Percentiles rank a stretch among this genome's conserved stretches.
These are phyloP conservation scores for Hagleromyces aurorensis DNA, from an alignment of 805 yeast species.

Conservation along the genomic window DNA sequence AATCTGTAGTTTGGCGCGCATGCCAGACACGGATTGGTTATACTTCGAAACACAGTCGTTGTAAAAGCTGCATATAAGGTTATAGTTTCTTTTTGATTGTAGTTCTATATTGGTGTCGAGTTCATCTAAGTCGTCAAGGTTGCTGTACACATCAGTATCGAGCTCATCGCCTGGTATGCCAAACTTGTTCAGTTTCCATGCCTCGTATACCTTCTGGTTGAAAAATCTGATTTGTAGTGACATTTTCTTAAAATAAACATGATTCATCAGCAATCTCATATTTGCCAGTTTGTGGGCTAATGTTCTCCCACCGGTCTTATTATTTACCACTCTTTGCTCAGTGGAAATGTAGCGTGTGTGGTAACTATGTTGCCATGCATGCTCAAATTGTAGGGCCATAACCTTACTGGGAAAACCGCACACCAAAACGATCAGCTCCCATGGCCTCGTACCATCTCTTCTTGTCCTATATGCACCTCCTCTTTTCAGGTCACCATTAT, in stretches of 20 bases:
- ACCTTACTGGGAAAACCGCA: conserved; percentile 66
- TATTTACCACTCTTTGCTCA: conserved; percentile 32
- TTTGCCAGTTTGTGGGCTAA: conserved; percentile 43
- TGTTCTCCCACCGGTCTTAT: conserved; percentile 34
- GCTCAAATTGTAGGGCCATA: conserved; percentile 73
- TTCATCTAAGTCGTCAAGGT: not conserved
- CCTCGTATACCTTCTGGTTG: conserved; percentile 17
- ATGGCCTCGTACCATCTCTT: conserved; percentile 52
- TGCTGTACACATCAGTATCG: not conserved
- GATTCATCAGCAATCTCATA: conserved; percentile 36
- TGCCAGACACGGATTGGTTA: too few species aligned
- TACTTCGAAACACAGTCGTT: too few species aligned
- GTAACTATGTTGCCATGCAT: conserved; percentile 74
- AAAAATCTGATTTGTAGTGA: conserved; percentile 43
- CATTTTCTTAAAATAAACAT: conserved; percentile 39
- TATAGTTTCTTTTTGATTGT: too few species aligned
- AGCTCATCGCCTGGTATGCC: conserved; percentile 1
- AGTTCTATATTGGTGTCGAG: not conserved
- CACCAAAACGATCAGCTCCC: conserved; percentile 60
- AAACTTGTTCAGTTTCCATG: conserved; percentile 24
- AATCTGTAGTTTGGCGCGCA: too few species aligned
- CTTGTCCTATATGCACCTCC: conserved; percentile 72
- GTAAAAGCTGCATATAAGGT: too few species aligned
- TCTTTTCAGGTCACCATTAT: conserved; percentile 54
- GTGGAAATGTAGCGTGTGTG: conserved; percentile 50